Conservation (phyloP, 2,329 filamentous ascomycete genomes). For the Fusarium euwallaceae region DNA sequence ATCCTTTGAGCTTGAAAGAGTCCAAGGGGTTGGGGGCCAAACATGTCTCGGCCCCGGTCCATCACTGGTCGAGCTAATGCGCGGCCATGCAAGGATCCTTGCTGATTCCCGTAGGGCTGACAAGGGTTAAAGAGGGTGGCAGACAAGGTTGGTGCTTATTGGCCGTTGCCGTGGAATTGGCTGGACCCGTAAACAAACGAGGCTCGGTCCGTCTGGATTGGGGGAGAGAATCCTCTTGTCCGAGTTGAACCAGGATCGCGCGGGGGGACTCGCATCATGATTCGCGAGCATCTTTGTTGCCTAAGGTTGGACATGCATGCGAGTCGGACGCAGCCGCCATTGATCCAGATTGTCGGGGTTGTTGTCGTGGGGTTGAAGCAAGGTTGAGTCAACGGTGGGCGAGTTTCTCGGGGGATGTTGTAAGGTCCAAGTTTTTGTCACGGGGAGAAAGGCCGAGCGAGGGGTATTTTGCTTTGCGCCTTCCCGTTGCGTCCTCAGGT, state of each 20-base stretch:
- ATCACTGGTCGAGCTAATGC: conserved; percentile 45
- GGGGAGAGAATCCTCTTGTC: conserved; percentile 11
- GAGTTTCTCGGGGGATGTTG: not conserved
- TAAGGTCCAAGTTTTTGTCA: conserved; percentile 22
- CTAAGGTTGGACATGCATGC: conserved; percentile 17
- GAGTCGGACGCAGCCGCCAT: conserved; percentile 17
- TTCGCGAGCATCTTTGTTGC: conserved; percentile 23
- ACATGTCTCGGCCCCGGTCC: conserved; percentile 33
- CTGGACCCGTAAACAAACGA: not conserved
- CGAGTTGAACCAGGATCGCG: conserved; percentile 16
- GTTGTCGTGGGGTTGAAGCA: not conserved
- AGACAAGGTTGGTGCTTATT: not conserved
- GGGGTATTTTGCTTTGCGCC: not conserved
- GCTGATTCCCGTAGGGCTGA: conserved; percentile 44
- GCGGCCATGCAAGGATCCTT: conserved; percentile 29
- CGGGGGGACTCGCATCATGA: conserved; percentile 25
- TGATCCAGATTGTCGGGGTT: conserved; percentile 23
- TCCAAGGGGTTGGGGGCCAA: conserved; percentile 40
- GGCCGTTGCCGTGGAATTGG: not conserved
- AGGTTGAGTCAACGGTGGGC: not conserved
- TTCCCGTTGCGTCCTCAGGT: not conserved
- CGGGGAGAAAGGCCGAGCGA: not conserved
- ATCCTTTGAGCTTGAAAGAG: conserved; percentile 36
- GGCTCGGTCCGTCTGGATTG: conserved; percentile 8
- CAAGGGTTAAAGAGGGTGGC: conserved; percentile 33